Percentiles rank a stretch among this genome's conserved stretches.
phyloP scores from a whole-genome alignment of 352 stramenopile species.

The Globisporangium nunn region DNA sequence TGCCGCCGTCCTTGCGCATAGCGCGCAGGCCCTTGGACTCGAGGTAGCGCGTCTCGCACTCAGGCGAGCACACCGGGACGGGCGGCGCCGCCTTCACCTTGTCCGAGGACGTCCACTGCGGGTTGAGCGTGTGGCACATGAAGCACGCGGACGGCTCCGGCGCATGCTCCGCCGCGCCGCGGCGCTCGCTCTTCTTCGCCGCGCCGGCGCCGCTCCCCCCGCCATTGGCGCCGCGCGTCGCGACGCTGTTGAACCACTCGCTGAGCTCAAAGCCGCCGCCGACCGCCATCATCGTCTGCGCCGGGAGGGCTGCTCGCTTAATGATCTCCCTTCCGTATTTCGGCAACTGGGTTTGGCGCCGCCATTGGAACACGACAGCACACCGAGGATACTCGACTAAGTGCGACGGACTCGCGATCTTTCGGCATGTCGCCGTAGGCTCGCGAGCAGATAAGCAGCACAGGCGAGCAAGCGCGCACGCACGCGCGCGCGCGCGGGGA shows the following conservation, averaged over 20 bases:
- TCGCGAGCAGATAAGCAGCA: no score
- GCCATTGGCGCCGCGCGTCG: conserved; percentile 10
- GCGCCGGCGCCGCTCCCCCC: conserved; percentile 15
- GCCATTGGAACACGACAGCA: no score
- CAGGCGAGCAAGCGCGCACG: no score
- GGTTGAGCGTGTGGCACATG: conserved; percentile 51
- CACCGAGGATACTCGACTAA: no score
- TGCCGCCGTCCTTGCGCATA: conserved; percentile 7
- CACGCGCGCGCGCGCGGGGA: no score
- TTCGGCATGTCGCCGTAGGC: no score
- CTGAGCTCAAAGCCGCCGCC: conserved; percentile 69
- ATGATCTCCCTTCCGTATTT: no score
- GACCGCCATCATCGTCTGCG: conserved; percentile 19
- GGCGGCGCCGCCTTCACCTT: conserved; percentile 41
- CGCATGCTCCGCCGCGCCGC: conserved; percentile 1
- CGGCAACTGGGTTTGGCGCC: no score
- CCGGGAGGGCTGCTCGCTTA: neutral
- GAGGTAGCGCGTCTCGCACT: conserved; percentile 48
- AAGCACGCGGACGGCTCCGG: conserved; percentile 30
- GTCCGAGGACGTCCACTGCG: conserved; percentile 61
- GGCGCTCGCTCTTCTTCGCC: conserved; percentile 21
- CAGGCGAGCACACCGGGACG: conserved; percentile 50
- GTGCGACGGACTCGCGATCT: no score
- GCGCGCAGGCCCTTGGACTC: conserved; percentile 44
- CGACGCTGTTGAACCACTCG: conserved; percentile 68